These are phyloP conservation scores for Guyanaporus albipodus DNA, from an alignment of 768 basidiomycete species.

Conservation along the genomic window DNA sequence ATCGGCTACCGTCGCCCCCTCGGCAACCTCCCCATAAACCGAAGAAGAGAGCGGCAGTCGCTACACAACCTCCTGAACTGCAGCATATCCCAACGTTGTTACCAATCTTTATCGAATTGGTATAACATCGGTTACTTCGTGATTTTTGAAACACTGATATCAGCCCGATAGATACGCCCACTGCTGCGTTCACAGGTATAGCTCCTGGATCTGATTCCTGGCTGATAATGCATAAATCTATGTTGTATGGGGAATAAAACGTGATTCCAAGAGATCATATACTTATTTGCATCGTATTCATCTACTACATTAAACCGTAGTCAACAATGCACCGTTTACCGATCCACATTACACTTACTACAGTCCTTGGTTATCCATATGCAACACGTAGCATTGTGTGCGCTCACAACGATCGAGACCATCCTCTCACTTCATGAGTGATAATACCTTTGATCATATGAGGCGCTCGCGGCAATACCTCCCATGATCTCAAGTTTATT, in stretches of 20 bases:
- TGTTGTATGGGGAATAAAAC: neutral
- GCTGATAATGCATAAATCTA: neutral
- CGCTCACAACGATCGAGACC: no score
- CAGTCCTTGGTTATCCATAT: no score
- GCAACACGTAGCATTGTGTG: no score
- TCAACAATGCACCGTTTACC: no score
- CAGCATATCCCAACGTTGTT: constrained; percentile 74
- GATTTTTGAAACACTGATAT: constrained; percentile 2
- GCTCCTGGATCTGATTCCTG: neutral
- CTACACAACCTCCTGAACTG: constrained; percentile 71
- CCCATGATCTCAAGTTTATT: no score
- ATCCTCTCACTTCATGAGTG: no score
- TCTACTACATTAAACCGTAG: neutral
- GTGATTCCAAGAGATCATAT: neutral
- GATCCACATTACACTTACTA: no score
- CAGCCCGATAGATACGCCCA: constrained; percentile 34
- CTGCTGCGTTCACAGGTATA: constrained; percentile 22
- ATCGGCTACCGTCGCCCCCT: constrained; percentile 8
- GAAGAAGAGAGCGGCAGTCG: constrained; percentile 40
- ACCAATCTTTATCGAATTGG: constrained; percentile 91
- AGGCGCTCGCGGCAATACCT: no score
- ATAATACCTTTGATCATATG: no score
- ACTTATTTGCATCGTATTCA: constrained; percentile 2
- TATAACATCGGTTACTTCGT: constrained; percentile 34
- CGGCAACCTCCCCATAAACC: constrained; percentile 27